Percentiles rank a stretch among this genome's conserved stretches.
phyloP scores from a whole-genome alignment of 2,329 filamentous ascomycete genomes.

The Rachicladosporium sp. region DNA sequence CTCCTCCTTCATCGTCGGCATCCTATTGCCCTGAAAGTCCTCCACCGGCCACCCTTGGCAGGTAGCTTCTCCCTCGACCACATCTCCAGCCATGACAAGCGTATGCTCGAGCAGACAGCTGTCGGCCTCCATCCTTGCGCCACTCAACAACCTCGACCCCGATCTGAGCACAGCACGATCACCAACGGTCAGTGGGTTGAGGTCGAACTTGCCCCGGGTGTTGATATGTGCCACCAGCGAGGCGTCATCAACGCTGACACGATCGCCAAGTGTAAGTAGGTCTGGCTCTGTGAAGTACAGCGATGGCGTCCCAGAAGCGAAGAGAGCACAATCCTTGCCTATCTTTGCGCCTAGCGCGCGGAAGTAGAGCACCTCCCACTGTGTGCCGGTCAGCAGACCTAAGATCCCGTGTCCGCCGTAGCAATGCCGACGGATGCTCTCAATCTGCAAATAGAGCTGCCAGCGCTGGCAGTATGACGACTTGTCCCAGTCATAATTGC shows the following conservation, averaged over 20 bases:
- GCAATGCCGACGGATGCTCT: constrained; percentile 39
- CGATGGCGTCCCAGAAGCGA: constrained; percentile 40
- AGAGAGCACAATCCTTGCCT: constrained; percentile 43
- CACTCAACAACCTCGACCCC: constrained; percentile 41
- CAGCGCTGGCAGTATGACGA: constrained; percentile 44
- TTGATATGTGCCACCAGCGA: constrained; percentile 47
- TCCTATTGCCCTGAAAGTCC: constrained; percentile 23
- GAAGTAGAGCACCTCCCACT: constrained; percentile 43
- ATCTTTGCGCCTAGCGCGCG: constrained; percentile 41
- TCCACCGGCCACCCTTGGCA: constrained; percentile 46
- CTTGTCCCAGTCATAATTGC: constrained; percentile 47
- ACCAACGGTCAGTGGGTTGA: constrained; percentile 40
- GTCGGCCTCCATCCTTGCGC: constrained; percentile 41
- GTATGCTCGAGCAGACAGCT: constrained; percentile 46
- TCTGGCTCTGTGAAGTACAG: constrained; percentile 48
- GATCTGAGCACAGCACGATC: constrained; percentile 41
- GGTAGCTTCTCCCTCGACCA: constrained; percentile 38
- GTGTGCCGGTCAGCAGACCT: constrained; percentile 41
- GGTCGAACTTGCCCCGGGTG: constrained; percentile 43
- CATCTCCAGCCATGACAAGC: constrained; percentile 44
- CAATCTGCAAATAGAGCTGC: constrained; percentile 43
- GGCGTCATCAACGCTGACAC: constrained; percentile 44
- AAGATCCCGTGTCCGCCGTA: constrained; percentile 40
- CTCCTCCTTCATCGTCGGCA: constrained; percentile 15
- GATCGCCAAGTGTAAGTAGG: constrained; percentile 40